Conservation (phyloP, 208 protist genomes). For the Leishmania mexicana region DNA sequence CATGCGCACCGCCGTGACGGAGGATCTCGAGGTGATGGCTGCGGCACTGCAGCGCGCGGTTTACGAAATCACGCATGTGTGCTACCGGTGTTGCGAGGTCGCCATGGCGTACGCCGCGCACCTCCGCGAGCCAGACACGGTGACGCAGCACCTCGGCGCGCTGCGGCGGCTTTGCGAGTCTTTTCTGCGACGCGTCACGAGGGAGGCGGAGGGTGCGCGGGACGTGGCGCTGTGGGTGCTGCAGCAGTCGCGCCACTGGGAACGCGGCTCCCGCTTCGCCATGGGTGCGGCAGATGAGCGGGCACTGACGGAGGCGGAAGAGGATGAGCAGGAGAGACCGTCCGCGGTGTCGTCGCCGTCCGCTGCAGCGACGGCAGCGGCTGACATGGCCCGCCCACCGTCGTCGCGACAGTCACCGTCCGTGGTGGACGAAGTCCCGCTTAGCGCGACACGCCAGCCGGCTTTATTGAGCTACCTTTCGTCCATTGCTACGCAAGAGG, state of each 20-base stretch:
- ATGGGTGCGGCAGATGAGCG: constrained; percentile 1
- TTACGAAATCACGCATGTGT: constrained; percentile 31
- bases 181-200: constrained; percentile 39
- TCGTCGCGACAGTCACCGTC: constrained; percentile 16
- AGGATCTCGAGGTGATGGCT: constrained; percentile 38
- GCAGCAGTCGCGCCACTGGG: constrained; percentile 44
- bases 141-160: constrained; percentile 32
- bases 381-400: constrained; percentile 11
- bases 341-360: constrained; percentile 6
- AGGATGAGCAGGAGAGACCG: not conserved
- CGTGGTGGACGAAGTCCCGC: constrained; percentile 30
- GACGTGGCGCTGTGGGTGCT: constrained; percentile 64
- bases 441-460: constrained; percentile 33
- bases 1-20: constrained; percentile 33
- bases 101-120: constrained; percentile 27
- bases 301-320: constrained; percentile 8
- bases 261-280: constrained; percentile 17
- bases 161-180: constrained; percentile 45
- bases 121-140: not conserved
- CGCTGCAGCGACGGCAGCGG: not conserved
- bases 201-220: constrained; percentile 40
- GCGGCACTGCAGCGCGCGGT: constrained; percentile 11
- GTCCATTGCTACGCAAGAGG: not conserved
- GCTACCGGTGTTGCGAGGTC: constrained; percentile 42
- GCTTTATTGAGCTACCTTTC: constrained; percentile 6